These are phyloP conservation scores for Suillus paluster DNA, from an alignment of 768 basidiomycete species.

Conservation along the genomic window DNA sequence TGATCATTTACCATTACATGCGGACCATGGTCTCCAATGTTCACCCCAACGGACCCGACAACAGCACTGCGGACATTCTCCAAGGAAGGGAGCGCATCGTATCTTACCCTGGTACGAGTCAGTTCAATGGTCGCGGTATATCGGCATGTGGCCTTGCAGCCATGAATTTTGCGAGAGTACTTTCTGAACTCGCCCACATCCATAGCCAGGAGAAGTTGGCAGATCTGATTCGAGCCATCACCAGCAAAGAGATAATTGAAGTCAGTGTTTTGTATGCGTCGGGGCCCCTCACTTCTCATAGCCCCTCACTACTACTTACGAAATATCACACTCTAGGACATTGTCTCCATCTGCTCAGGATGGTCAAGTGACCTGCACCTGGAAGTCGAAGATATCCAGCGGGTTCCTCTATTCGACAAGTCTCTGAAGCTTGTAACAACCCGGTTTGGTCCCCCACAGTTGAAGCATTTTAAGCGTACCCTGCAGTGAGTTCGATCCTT, in stretches of 20 bases:
- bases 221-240: slow-evolving; percentile 6
- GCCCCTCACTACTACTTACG: background rate
- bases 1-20: background rate
- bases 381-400: slow-evolving; percentile 60
- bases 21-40: slow-evolving; percentile 48
- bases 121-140: slow-evolving; percentile 50
- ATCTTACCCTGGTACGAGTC: slow-evolving; percentile 56
- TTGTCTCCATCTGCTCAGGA: slow-evolving; percentile 55
- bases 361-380: slow-evolving; percentile 60
- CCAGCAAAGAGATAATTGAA: slow-evolving; percentile 25
- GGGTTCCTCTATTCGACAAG: slow-evolving; percentile 52
- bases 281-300: background rate
- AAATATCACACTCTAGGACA: slow-evolving; percentile 44
- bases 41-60: slow-evolving; percentile 52
- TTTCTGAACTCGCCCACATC: background rate
- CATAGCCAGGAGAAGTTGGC: background rate
- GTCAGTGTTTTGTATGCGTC: slow-evolving; percentile 18
- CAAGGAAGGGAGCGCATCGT: slow-evolving; percentile 43
- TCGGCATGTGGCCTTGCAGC: slow-evolving; percentile 72
- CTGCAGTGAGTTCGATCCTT: slow-evolving; percentile 25
- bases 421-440: slow-evolving; percentile 40
- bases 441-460: slow-evolving; percentile 42
- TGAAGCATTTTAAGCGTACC: slow-evolving; percentile 40
- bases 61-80: slow-evolving; percentile 27
- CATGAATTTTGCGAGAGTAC: slow-evolving; percentile 61